Evolutionary conservation across 768 basidiomycete species (phyloP).

Genomic region (Imleria badia): DNA sequence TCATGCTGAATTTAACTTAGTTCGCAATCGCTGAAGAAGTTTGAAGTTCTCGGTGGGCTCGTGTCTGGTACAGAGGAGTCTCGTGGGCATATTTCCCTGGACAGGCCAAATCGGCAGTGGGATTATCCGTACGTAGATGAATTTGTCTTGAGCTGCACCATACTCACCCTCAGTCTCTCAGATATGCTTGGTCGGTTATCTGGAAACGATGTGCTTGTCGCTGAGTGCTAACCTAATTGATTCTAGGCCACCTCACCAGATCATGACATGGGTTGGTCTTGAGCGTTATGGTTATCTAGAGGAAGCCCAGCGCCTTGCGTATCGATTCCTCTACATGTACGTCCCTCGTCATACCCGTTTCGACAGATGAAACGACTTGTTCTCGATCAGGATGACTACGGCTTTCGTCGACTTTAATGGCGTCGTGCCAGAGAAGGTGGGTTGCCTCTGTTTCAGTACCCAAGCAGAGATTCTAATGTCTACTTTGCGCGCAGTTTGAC

Average conservation of each 20-base stretch:
- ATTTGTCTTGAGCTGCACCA: conserved; percentile 1
- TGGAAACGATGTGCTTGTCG: neutral
- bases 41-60: conserved; percentile 93
- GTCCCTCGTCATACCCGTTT: conserved; percentile 49
- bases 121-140: conserved; percentile 78
- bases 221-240: conserved; percentile 9
- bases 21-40: conserved; percentile 85
- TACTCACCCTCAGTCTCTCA: conserved; percentile 25
- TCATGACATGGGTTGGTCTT: conserved; percentile 97
- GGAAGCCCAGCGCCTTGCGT: conserved; percentile 90
- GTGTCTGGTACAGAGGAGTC: conserved; percentile 97
- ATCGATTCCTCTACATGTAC: conserved; percentile 99
- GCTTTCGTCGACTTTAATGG: conserved; percentile 97
- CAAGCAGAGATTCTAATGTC: neutral
- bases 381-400: conserved; percentile 73
- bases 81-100: conserved; percentile 91
- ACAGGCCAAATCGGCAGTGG: conserved; percentile 98
- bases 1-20: conserved; percentile 41
- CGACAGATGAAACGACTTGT: conserved; percentile 1
- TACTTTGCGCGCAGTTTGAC: conserved; percentile 62
- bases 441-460: neutral
- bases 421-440: conserved; percentile 93
- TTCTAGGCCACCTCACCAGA: conserved; percentile 90
- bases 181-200: conserved; percentile 63
- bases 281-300: conserved; percentile 95